Evolutionary conservation across 345 rosid genomes (phyloP).

Genomic region (Gossypium herbaceum): DNA sequence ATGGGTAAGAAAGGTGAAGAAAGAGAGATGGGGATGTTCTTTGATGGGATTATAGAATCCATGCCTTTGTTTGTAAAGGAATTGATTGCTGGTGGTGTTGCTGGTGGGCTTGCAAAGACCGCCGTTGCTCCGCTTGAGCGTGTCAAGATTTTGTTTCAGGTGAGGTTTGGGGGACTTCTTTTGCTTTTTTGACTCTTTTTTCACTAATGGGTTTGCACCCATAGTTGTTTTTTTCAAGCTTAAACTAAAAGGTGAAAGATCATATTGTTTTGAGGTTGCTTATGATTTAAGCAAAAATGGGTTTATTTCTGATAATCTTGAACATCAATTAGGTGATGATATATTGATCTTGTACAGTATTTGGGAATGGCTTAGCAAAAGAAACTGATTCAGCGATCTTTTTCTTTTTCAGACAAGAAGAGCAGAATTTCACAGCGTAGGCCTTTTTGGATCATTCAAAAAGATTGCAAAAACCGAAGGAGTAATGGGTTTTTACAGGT

Average conservation of each 20-base stretch:
- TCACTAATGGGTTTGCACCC: neutral
- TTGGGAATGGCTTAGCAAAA: neutral
- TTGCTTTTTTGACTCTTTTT: neutral
- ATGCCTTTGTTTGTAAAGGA: slow-evolving; percentile 82
- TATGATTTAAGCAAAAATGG: neutral
- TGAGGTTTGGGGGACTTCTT: slow-evolving; percentile 7
- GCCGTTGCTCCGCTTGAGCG: slow-evolving; percentile 93
- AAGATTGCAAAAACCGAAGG: slow-evolving; percentile 85
- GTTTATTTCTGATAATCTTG: slow-evolving; percentile 2
- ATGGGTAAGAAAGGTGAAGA: slow-evolving; percentile 55
- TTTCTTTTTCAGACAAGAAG: slow-evolving; percentile 66
- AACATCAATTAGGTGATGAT: neutral
- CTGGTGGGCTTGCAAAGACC: slow-evolving; percentile 82
- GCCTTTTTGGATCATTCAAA: slow-evolving; percentile 62
- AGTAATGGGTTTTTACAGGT: slow-evolving; percentile 86
- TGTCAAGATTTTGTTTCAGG: slow-evolving; percentile 93
- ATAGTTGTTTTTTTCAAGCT: neutral
- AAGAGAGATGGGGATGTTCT: slow-evolving; percentile 32
- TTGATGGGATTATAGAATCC: slow-evolving; percentile 52
- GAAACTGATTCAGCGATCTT: slow-evolving; percentile 19
- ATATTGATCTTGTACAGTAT: neutral
- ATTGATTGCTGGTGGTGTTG: slow-evolving; percentile 82
- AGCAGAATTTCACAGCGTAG: slow-evolving; percentile 68
- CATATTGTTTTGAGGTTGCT: neutral
- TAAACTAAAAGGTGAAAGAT: neutral